Base-by-base conservation (phyloP, 2,329 filamentous ascomycete genomes). In the Xylariaceae sp. region DNA sequence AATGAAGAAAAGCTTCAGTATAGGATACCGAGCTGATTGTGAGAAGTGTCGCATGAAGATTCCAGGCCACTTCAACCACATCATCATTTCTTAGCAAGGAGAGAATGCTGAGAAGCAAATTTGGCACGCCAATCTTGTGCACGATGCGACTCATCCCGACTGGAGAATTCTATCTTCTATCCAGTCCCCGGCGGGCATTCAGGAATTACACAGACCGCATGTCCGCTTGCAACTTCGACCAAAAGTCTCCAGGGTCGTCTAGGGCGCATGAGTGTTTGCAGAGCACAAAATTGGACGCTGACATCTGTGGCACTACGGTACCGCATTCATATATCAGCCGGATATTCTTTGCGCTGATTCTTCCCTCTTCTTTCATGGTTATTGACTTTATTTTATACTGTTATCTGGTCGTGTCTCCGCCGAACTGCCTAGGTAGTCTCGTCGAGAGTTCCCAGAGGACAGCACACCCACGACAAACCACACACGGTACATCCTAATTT, bases 41-140 rank as follows among this genome's bases (percentile, higher is more conserved):
- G 88, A 91, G 62, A 91, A 91, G 73, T 92, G 89, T 74, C 82
- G 81, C 50, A 79, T 83, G 70, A 88, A 86, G 70, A 87, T 90
- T 6, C 88, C 89, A 0, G 89, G 89, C 1, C 89, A 92, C 71
- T 92, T 90, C 70, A 91, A 88, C 69, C 89, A 92, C 73, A 90
- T 92, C 61, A 85, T 90, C 64, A 80, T 86, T 67, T 84, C 82
- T 52, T 85, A 84, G 78, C 64, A 65, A 56, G 62, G 55, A 35
- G 54, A 60, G 18, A 49, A 63, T 37, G 52, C 11, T 37, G 34
- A 13, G 11, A 48, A 35, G 42, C 54, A 23, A 7, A 15, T 10
- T 10, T 65, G 61, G 61, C 59, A 62, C 42, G 51, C 54, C 3
- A 56, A 60, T 44, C 55, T 60, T 39, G 34, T 48, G 8, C 10